Evolutionary conservation across 2,329 filamentous ascomycete genomes (phyloP).

Genomic region (Conoideocrella luteorostrata): DNA sequence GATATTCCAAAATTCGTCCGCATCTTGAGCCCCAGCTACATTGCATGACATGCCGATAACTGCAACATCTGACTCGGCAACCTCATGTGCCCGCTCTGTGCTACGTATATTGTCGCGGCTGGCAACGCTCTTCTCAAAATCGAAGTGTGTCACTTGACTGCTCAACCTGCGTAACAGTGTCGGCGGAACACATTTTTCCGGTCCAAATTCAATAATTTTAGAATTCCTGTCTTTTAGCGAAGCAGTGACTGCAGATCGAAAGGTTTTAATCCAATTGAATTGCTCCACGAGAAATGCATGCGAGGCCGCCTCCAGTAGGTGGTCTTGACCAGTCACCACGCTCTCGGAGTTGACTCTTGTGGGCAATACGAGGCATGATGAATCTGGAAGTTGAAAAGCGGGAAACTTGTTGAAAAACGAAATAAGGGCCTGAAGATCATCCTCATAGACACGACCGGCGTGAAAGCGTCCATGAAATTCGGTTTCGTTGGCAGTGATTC

Average conservation of each 20-base stretch:
- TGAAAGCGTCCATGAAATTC: slow-evolving; percentile 3
- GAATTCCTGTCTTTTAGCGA: not conserved
- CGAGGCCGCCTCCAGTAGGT: not conserved
- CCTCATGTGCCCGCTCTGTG: not conserved
- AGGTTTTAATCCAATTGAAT: slow-evolving; percentile 43
- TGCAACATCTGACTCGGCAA: slow-evolving; percentile 20
- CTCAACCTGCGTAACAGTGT: not conserved
- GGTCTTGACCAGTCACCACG: not conserved
- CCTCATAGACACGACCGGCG: not conserved
- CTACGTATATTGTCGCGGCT: not conserved
- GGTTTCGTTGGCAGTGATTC: not conserved
- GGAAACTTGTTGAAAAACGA: not conserved
- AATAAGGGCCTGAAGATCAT: not conserved
- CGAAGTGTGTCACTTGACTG: slow-evolving; percentile 2
- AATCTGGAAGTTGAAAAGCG: not conserved
- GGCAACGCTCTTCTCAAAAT: slow-evolving; percentile 11
- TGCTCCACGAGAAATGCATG: slow-evolving; percentile 42
- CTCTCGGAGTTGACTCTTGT: not conserved
- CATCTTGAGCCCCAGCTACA: slow-evolving; percentile 26
- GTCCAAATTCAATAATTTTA: not conserved
- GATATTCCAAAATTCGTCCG: slow-evolving; percentile 27
- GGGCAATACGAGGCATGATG: not conserved
- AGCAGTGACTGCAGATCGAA: not conserved
- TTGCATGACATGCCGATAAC: slow-evolving; percentile 34
- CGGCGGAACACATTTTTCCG: not conserved